These are phyloP conservation scores for Paratrimastix pyriformis DNA, from an alignment of 78 protist species.

Conservation along the genomic window DNA sequence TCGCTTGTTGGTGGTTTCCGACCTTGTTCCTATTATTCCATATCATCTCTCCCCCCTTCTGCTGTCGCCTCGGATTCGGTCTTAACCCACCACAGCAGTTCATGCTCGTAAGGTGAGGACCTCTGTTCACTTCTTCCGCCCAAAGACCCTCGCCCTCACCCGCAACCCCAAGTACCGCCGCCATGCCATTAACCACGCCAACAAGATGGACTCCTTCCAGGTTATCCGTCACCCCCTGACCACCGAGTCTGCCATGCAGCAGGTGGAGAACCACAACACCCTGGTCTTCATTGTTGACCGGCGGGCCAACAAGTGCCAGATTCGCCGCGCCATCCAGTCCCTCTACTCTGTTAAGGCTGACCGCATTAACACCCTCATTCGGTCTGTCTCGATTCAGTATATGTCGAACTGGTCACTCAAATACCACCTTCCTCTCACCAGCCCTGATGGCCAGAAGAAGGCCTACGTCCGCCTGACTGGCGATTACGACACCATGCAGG, in stretches of 20 bases:
- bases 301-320: slow-evolving; percentile 82
- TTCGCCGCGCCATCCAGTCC: slow-evolving; percentile 72
- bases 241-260: slow-evolving; percentile 90
- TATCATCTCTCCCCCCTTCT: no score
- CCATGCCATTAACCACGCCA: neutral
- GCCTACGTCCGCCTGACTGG: slow-evolving; percentile 83
- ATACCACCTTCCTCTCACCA: neutral
- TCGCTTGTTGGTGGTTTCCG: no score
- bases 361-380: slow-evolving; percentile 85
- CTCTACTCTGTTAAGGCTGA: slow-evolving; percentile 78
- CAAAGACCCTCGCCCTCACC: slow-evolving; percentile 41
- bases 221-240: slow-evolving; percentile 82
- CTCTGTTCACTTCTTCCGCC: slow-evolving; percentile 43
- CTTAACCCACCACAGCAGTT: no score
- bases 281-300: slow-evolving; percentile 83
- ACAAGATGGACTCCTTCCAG: slow-evolving; percentile 38
- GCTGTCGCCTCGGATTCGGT: no score
- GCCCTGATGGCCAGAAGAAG: slow-evolving; percentile 93
- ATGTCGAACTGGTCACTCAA: neutral
- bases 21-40: no score
- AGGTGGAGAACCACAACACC: slow-evolving; percentile 95
- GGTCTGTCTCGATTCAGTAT: slow-evolving; percentile 15
- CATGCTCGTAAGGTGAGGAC: slow-evolving; percentile 35
- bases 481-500: slow-evolving; percentile 47
- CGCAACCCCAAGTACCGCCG: slow-evolving; percentile 42